These are phyloP conservation scores for Fragosphaeria purpurea DNA, from an alignment of 2,329 filamentous ascomycete species.

Conservation along the genomic window DNA sequence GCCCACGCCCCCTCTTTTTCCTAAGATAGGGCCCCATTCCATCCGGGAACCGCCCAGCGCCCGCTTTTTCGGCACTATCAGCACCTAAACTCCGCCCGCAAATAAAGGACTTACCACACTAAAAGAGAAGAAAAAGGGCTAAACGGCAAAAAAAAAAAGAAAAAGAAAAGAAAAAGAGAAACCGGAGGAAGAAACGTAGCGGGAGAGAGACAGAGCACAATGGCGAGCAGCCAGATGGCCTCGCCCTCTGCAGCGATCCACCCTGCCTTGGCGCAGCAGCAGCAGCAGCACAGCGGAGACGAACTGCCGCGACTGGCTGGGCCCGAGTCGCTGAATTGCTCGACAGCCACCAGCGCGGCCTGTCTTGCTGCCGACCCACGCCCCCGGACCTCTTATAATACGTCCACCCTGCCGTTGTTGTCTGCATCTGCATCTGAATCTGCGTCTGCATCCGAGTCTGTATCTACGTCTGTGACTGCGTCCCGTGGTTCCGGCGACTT, in stretches of 20 bases:
- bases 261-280: constrained; percentile 28
- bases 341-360: background rate
- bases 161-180: background rate
- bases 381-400: constrained; percentile 8
- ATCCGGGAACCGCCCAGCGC: too few relatives aligned
- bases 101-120: background rate
- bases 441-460: background rate
- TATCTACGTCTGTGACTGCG: background rate
- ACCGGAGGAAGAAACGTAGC: background rate
- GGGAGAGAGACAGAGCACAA: constrained; percentile 1
- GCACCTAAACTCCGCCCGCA: constrained; percentile 4
- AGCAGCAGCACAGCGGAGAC: background rate
- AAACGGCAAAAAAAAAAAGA: background rate
- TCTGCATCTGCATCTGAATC: background rate
- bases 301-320: constrained; percentile 11
- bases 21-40: too few relatives aligned
- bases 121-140: background rate
- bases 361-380: background rate
- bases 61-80: background rate
- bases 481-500: too few relatives aligned
- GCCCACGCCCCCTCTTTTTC: too few relatives aligned
- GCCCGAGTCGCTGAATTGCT: constrained; percentile 9
- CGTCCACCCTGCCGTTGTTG: background rate
- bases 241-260: constrained; percentile 41
- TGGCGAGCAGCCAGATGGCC: constrained; percentile 23